A percentile compares a stretch with the other conserved stretches of the same genome.
These are phyloP conservation scores for Dicorynia guianensis DNA, from an alignment of 306 rosid genomes.

Conservation along the genomic window DNA sequence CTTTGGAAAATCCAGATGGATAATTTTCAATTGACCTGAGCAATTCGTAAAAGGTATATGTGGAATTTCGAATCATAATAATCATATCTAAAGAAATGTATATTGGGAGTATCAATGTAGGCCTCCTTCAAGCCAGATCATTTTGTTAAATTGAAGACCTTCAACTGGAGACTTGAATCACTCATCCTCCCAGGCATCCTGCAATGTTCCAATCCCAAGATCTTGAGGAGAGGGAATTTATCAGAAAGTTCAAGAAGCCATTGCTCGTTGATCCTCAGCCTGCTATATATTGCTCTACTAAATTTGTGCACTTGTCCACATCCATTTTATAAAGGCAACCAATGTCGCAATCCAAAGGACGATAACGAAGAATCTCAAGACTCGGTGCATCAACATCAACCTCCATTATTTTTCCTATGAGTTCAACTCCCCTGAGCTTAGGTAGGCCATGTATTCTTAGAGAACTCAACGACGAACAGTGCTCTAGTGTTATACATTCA, in stretches of 20 bases:
- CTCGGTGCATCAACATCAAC: background rate
- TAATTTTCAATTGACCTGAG: background rate
- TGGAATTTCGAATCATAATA: background rate
- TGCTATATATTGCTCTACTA: background rate
- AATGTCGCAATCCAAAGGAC: no score
- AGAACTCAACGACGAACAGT: background rate
- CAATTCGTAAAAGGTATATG: background rate
- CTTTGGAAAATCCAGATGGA: background rate
- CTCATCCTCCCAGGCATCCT: background rate
- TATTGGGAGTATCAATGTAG: slow-evolving; percentile 3
- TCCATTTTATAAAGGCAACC: background rate
- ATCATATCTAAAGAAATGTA: background rate
- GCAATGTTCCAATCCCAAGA: background rate
- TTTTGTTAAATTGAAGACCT: background rate
- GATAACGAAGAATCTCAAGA: background rate
- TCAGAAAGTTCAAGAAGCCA: slow-evolving; percentile 6
- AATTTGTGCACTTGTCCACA: background rate
- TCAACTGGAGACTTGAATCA: slow-evolving; percentile 2
- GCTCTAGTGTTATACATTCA: background rate
- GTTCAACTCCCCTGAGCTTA: background rate
- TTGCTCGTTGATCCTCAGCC: background rate
- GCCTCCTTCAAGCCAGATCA: background rate
- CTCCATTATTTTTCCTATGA: background rate
- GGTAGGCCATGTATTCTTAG: background rate
- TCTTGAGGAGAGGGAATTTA: slow-evolving; percentile 18